phyloP scores from a whole-genome alignment of 2,329 filamentous ascomycete species.

The Trichoderma semiorbis region DNA sequence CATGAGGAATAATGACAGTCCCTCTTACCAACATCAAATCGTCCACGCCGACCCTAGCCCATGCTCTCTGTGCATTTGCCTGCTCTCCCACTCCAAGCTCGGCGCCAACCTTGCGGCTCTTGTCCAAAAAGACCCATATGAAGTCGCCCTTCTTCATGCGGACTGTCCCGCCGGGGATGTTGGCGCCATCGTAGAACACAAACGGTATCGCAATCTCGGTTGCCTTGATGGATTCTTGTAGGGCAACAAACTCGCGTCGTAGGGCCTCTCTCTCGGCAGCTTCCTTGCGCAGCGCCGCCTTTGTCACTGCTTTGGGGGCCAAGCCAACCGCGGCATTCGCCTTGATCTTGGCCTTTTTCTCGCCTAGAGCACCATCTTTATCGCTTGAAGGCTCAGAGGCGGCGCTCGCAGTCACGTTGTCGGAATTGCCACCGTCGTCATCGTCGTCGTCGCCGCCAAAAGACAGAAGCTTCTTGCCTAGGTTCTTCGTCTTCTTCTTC shows the following conservation, averaged over 20 bases:
- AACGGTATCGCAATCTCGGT: conserved; percentile 91
- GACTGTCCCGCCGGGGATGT: conserved; percentile 78
- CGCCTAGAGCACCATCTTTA: conserved; percentile 18
- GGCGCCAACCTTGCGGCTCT: conserved; percentile 84
- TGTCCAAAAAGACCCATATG: conserved; percentile 89
- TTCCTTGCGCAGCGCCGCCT: conserved; percentile 76
- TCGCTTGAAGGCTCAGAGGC: conserved; percentile 21
- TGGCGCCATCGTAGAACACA: conserved; percentile 94
- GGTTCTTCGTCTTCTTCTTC: conserved; percentile 41
- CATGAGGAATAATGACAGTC: conserved; percentile 89
- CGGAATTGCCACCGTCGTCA: conserved; percentile 59
- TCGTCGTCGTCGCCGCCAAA: conserved; percentile 64
- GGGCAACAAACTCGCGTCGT: conserved; percentile 73
- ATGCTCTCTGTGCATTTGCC: conserved; percentile 68
- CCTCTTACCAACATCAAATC: conserved; percentile 91
- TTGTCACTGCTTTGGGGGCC: conserved; percentile 64
- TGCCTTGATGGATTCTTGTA: conserved; percentile 83
- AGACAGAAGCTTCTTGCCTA: conserved; percentile 50
- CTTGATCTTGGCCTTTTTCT: conserved; percentile 49
- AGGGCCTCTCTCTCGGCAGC: conserved; percentile 74
- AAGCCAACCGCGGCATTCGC: conserved; percentile 60
- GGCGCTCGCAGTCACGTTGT: conserved; percentile 16
- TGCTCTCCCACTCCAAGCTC: conserved; percentile 71
- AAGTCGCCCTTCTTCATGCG: conserved; percentile 90
- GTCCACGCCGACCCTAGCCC: conserved; percentile 91